Base-by-base conservation (phyloP, 1,284 basidiomycete genomes). In the Boletus sp. region DNA sequence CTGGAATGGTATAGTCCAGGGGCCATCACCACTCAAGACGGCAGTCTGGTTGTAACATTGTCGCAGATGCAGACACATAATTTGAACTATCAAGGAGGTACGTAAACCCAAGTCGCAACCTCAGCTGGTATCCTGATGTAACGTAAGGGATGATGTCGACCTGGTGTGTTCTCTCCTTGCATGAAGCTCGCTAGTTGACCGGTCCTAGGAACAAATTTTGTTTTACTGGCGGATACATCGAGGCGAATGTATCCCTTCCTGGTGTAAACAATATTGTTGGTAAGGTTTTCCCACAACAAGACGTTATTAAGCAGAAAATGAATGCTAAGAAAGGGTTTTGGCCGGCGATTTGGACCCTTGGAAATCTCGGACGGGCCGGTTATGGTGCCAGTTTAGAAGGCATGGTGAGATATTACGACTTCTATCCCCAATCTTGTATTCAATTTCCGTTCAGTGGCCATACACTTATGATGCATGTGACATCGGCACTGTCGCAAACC, bases 131-230 rank as follows among this genome's bases (percentile, higher is more conserved):
- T 51, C 41, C 38, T 54, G 25, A 59, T 37, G 9, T n/a, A 61
- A 58, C 76, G 26, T 6, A 22, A 65, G 63, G 63, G 22, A 69
- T 70, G 67, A 47, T 69, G 55, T 56, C 66, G 5, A 60, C 62
- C n/a, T 70, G 69, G 68, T 65, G 34, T 37, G 45, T 49, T 36
- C 32, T 41, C 34, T 42, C 25, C 9, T 44, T 44, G 19, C 17
- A 22, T 13, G 17, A 40, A 8, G 10, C 33, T 47, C 42, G 9
- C 46, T 25, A 29, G 33, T 46, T 52, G 9, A 64, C 8, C 35
- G 27, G 4, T n/a, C 13, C 12, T 35, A 68, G 84, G 82, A 85
- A 86, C 62, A 84, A 90, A 65, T 82, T 91, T 58, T 91, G 88
- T 65, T 91, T 91, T 69, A 84, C 80, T 3, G 77, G 79, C 14